Evolutionary conservation across 768 basidiomycete genomes (phyloP), one percentile per base, ranked within the genome.

Genomic region (Rhizopogon roseolus): DNA sequence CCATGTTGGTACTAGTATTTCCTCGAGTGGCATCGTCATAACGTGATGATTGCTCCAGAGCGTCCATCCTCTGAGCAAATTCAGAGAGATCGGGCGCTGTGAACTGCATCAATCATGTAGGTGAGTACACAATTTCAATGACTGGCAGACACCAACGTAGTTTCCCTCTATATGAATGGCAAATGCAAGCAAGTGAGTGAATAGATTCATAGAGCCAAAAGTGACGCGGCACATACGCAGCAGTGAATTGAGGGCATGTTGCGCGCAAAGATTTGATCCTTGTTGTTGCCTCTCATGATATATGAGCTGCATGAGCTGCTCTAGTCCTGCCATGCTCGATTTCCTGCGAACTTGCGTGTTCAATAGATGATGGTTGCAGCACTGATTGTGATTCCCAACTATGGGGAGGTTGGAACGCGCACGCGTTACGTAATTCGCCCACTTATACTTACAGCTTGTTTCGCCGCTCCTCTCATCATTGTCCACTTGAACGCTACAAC

Each of bases 181-280:
- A 37, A 56, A 42, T 27, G 22, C n/a, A n/a, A n/a, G 11, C 27
- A 41, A 7, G 54, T 57, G 29, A 55, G 60, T 74, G 60, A 54
- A 76, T 74, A 69, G 75, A 77, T 66, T 75, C 22, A 48, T 36
- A 19, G 19, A 48, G 14, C 22, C 10, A 25, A 9, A 9, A 13
- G 19, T 3, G 34, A 36, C 29, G 8, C 5, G 55, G 49, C 41
- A 64, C 63, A 42, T 61, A 92, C 90, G 90, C 29, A 93, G 75
- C 17, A 93, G 74, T 16, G 81, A 81, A 65, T 93, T 93, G 32
- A 93, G 75, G 7, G 91, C 89, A 70, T 93, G 89, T 64, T 93
- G 90, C 11, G 90, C 91, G 65, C 91, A 93, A 29, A 93, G 79
- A 81, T 88, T 88, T 2, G 89, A 90, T 22, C 88, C 89, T 53